Conservation (phyloP, 2,329 filamentous ascomycete species). For the Laburnicola sp. region DNA sequence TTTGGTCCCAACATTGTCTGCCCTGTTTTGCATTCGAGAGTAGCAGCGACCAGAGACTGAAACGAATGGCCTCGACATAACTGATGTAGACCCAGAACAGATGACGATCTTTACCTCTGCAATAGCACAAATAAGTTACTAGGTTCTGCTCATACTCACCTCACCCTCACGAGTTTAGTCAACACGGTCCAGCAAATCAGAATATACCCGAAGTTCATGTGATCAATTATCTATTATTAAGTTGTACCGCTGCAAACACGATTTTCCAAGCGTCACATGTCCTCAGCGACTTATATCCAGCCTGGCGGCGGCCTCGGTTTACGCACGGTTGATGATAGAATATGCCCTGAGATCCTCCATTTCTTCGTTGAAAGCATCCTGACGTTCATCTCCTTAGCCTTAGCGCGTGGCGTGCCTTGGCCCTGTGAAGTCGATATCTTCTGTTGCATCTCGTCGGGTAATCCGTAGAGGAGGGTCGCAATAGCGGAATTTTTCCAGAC, state of each 20-base stretch:
- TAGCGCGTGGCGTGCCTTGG: conserved; percentile 9
- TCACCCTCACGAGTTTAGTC: no score
- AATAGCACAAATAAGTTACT: background rate
- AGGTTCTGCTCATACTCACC: background rate
- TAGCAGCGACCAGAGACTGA: background rate
- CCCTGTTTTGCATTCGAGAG: background rate
- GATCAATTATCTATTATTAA: background rate
- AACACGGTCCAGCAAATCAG: no score
- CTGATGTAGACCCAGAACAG: background rate
- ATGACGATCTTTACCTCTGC: background rate
- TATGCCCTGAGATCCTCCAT: conserved; percentile 12
- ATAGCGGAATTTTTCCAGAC: conserved; percentile 26
- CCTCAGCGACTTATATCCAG: conserved; percentile 8
- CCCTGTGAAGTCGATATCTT: conserved; percentile 6
- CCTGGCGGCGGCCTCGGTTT: conserved; percentile 11
- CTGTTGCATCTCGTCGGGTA: conserved; percentile 11
- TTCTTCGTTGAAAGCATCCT: conserved; percentile 12
- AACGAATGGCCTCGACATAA: background rate
- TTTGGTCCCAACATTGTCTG: background rate
- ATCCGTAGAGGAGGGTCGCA: conserved; percentile 12
- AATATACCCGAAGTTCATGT: no score
- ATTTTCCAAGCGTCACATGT: background rate
- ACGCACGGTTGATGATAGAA: conserved; percentile 1
- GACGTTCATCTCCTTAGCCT: conserved; percentile 11
- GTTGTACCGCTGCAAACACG: background rate